Evolutionary conservation across 371 early-diverging fungal genomes (phyloP).

Genomic region (Dentiscutata heterogama): DNA sequence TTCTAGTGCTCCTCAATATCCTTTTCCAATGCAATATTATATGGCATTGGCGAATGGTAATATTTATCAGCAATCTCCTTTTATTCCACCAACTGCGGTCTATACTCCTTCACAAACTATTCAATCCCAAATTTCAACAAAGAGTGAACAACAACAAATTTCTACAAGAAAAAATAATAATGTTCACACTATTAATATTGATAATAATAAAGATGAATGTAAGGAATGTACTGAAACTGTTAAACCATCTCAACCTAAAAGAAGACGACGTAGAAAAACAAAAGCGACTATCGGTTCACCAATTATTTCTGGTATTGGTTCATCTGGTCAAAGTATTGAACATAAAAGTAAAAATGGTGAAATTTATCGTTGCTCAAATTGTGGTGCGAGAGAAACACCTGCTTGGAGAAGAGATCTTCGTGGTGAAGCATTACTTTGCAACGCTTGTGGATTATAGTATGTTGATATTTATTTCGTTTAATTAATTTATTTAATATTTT

Average conservation of each 20-base stretch:
- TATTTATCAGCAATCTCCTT: conserved; percentile 1
- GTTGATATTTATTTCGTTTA: background rate
- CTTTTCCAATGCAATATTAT: conserved; percentile 23
- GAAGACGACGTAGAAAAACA: background rate
- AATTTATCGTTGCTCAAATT: conserved; percentile 47
- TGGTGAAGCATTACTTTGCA: conserved; percentile 45
- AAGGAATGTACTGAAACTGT: background rate
- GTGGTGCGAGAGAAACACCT: conserved; percentile 43
- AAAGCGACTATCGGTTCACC: background rate
- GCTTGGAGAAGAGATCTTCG: conserved; percentile 46
- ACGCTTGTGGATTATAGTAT: conserved; percentile 49
- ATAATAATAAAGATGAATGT: background rate
- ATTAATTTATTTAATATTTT: no score
- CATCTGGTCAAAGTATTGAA: background rate
- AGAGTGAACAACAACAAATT: background rate
- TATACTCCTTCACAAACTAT: background rate
- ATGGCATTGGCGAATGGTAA: conserved; percentile 6
- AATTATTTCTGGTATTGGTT: background rate
- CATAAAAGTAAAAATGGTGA: background rate
- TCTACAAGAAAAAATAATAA: background rate
- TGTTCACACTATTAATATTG: background rate
- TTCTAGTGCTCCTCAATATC: background rate
- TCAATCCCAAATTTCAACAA: background rate
- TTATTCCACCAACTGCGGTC: background rate
- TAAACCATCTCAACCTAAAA: background rate